Conservation (phyloP, 139 green algal genomes). For the Coelastrella sp. region DNA sequence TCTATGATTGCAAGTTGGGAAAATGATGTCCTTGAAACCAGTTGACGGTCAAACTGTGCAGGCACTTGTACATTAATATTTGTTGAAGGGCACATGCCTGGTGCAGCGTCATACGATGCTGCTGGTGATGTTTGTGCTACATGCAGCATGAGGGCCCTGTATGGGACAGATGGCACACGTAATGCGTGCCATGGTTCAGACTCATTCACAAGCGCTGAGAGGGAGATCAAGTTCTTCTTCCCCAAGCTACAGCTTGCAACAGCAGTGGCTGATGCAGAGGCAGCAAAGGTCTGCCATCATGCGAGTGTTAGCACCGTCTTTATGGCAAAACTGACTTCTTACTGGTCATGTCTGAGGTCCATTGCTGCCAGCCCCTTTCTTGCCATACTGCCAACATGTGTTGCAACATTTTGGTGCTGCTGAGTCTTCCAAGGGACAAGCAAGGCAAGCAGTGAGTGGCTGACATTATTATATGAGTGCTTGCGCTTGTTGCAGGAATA, state of each 20-base stretch:
- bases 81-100: background rate
- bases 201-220: slow-evolving; percentile 64
- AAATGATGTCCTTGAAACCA: too few relatives aligned
- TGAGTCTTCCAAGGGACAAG: background rate
- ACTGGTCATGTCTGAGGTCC: too few relatives aligned
- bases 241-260: slow-evolving; percentile 53
- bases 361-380: too few relatives aligned
- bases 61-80: too few relatives aligned
- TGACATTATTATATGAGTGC: background rate
- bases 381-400: background rate
- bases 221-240: slow-evolving; percentile 91
- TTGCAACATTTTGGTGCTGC: background rate
- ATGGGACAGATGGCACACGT: slow-evolving; percentile 80
- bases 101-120: background rate
- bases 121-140: background rate
- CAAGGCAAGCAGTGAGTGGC: background rate
- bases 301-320: too few relatives aligned
- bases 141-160: slow-evolving; percentile 78
- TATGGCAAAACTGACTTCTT: too few relatives aligned
- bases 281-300: background rate
- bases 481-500: slow-evolving; percentile 51
- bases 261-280: slow-evolving; percentile 29
- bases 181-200: slow-evolving; percentile 88
- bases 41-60: too few relatives aligned
- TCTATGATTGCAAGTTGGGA: too few relatives aligned